Evolutionary conservation across 2,329 filamentous ascomycete genomes (phyloP).

Genomic region (Neocucurbitaria cava): DNA sequence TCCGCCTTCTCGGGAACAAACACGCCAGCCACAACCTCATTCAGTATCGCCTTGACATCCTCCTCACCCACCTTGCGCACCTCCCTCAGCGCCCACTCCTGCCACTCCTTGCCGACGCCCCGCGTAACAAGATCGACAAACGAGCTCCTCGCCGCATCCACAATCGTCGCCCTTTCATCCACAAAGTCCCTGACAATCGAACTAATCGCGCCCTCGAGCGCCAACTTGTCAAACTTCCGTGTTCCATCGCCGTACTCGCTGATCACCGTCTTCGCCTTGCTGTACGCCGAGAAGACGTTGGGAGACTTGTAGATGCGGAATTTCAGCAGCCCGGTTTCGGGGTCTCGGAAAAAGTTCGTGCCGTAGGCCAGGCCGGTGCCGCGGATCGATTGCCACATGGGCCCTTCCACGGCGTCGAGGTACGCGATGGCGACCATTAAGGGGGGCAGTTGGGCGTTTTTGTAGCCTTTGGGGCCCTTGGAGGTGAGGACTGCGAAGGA

Average conservation of each 20-base stretch:
- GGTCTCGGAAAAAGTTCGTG: constrained; percentile 76
- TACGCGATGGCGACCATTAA: constrained; percentile 89
- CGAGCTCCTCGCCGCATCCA: constrained; percentile 79
- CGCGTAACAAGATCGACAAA: constrained; percentile 84
- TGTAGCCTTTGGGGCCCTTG: constrained; percentile 75
- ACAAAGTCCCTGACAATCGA: constrained; percentile 86
- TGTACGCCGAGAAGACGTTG: constrained; percentile 85
- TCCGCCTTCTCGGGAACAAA: constrained; percentile 84
- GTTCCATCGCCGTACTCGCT: constrained; percentile 75
- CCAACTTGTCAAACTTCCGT: constrained; percentile 75
- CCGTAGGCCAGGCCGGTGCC: constrained; percentile 95
- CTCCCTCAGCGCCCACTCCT: constrained; percentile 74
- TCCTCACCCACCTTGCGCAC: constrained; percentile 78
- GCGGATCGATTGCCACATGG: constrained; percentile 90
- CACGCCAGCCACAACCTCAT: constrained; percentile 76
- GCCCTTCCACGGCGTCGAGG: constrained; percentile 91
- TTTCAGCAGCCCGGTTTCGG: constrained; percentile 80
- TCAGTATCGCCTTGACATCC: constrained; percentile 77
- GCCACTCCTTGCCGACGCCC: constrained; percentile 78
- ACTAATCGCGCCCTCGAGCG: constrained; percentile 89
- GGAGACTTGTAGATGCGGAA: constrained; percentile 91
- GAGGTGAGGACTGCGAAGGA: constrained; percentile 83
- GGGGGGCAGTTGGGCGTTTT: constrained; percentile 79
- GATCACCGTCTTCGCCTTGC: constrained; percentile 76
- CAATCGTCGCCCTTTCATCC: constrained; percentile 87